Conservation (phyloP, 345 rosid species). For the Angophora floribunda region DNA sequence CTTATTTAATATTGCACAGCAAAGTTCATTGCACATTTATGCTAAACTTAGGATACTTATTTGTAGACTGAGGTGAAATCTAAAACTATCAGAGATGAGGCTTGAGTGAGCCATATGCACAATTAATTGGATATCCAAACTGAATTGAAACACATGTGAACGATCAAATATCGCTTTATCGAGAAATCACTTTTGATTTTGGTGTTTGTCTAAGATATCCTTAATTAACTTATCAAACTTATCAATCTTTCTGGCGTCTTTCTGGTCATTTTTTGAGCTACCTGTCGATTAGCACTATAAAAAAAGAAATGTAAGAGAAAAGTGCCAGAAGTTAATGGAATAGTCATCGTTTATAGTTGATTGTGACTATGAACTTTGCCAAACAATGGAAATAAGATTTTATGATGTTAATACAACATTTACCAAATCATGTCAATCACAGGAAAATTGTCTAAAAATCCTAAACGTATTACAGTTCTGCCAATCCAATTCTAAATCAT, state of each 20-base stretch:
- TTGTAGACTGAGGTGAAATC: not conserved
- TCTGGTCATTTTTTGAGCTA: not conserved
- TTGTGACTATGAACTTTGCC: not conserved
- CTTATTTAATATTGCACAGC: not conserved
- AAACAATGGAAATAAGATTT: not conserved
- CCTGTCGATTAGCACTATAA: not conserved
- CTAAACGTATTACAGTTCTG: too few relatives aligned
- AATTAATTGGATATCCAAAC: not conserved
- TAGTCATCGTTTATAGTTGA: not conserved
- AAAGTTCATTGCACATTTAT: not conserved
- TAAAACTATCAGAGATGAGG: too few relatives aligned
- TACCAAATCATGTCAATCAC: not conserved
- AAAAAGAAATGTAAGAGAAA: not conserved
- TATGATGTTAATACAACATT: not conserved
- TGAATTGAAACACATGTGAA: too few relatives aligned
- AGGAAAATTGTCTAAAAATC: too few relatives aligned
- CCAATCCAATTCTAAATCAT: too few relatives aligned
- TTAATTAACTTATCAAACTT: not conserved
- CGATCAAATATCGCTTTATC: not conserved
- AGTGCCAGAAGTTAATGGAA: not conserved
- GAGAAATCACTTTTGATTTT: not conserved
- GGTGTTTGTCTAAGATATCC: not conserved
- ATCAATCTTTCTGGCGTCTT: too few relatives aligned
- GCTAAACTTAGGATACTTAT: too few relatives aligned
- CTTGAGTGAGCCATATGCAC: not conserved